These are phyloP conservation scores for Pseudotsuga menziesii DNA, from an alignment of 75 land plant species.

Conservation along the genomic window DNA sequence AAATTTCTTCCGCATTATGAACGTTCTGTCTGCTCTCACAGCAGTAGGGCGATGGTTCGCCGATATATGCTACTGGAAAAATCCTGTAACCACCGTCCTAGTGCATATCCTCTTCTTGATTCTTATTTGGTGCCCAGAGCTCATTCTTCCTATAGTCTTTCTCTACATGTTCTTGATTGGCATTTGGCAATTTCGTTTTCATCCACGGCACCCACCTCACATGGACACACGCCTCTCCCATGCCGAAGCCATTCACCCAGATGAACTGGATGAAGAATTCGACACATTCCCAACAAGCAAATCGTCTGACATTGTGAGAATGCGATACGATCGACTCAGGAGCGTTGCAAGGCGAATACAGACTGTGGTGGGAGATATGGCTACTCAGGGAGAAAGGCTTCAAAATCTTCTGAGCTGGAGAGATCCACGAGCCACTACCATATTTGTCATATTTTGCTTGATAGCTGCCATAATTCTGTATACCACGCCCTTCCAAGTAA, in stretches of 20 bases:
- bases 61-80: slow-evolving; percentile 55
- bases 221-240: slow-evolving; percentile 55
- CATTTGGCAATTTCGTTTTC: slow-evolving; percentile 36
- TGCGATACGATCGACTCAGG: slow-evolving; percentile 64
- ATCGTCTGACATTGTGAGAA: slow-evolving; percentile 34
- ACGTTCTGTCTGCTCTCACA: slow-evolving; percentile 30
- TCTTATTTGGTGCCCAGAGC: slow-evolving; percentile 48
- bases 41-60: slow-evolving; percentile 41
- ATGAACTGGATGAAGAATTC: slow-evolving; percentile 46
- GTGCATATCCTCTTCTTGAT: slow-evolving; percentile 45
- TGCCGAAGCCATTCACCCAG: slow-evolving; percentile 37
- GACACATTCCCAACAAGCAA: slow-evolving; percentile 39
- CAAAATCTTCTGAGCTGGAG: slow-evolving; percentile 68
- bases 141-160: slow-evolving; percentile 49
- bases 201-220: slow-evolving; percentile 38
- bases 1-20: slow-evolving; percentile 34
- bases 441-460: slow-evolving; percentile 40
- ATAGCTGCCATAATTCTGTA: slow-evolving; percentile 53
- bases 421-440: slow-evolving; percentile 54
- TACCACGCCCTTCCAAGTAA: slow-evolving; percentile 53
- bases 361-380: slow-evolving; percentile 54
- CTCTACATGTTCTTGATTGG: slow-evolving; percentile 56
- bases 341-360: slow-evolving; percentile 44
- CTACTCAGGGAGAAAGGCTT: slow-evolving; percentile 60
- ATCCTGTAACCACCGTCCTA: slow-evolving; percentile 53